Percentiles rank a stretch among this genome's conserved stretches.
phyloP scores from a whole-genome alignment of 2,329 filamentous ascomycete genomes.

The Botrytis cinerea region DNA sequence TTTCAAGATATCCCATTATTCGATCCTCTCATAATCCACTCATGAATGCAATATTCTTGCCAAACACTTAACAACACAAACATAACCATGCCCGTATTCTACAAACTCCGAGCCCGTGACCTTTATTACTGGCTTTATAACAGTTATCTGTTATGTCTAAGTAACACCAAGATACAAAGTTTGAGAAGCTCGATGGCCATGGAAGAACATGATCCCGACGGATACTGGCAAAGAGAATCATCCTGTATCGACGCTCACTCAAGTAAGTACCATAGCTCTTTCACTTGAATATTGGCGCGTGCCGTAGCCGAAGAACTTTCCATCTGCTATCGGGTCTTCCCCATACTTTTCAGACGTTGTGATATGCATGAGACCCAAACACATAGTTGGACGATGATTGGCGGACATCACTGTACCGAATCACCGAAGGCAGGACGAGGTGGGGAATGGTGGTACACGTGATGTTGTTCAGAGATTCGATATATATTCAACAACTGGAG shows the following conservation, averaged over 20 bases:
- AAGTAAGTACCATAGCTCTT: background rate
- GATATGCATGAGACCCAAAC: background rate
- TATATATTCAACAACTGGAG: background rate
- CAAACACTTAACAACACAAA: no score
- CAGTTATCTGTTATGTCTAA: no score
- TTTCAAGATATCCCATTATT: background rate
- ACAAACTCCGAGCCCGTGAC: background rate
- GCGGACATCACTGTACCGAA: background rate
- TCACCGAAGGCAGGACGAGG: background rate
- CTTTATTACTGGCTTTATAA: background rate
- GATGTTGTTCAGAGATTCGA: background rate
- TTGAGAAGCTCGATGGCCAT: background rate
- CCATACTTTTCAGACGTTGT: background rate
- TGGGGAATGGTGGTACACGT: background rate
- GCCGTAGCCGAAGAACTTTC: background rate
- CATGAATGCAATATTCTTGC: background rate
- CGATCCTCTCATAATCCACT: background rate
- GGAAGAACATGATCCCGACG: background rate
- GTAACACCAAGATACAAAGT: background rate
- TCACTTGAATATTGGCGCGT: background rate
- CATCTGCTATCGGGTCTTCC: no score
- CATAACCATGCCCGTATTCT: background rate
- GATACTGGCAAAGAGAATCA: background rate
- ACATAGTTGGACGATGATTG: background rate
- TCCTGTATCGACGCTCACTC: no score